These are phyloP conservation scores for Lipomyces kockii DNA, from an alignment of 805 yeast species.

Conservation along the genomic window DNA sequence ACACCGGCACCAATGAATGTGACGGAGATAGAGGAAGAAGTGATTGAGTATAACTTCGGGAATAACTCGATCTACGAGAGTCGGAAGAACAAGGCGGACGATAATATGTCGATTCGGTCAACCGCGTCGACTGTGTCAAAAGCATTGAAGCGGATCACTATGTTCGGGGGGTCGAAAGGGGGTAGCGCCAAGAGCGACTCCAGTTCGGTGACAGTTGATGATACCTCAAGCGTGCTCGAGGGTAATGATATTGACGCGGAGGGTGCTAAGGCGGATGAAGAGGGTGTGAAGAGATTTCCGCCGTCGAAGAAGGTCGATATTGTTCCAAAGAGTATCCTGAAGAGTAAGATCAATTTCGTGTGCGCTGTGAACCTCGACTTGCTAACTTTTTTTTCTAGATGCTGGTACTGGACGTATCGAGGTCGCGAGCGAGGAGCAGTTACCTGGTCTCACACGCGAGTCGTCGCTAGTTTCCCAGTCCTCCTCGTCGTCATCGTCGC, in stretches of 20 bases:
- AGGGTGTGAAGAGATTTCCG: background rate
- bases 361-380: background rate
- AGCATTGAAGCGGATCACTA: slow-evolving; percentile 20
- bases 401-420: background rate
- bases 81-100: slow-evolving; percentile 14
- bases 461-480: slow-evolving; percentile 20
- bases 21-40: slow-evolving; percentile 5
- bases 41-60: slow-evolving; percentile 21
- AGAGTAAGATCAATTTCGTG: slow-evolving; percentile 14
- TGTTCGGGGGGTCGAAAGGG: slow-evolving; percentile 7
- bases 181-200: slow-evolving; percentile 10
- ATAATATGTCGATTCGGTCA: slow-evolving; percentile 27
- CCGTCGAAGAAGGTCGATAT: slow-evolving; percentile 12
- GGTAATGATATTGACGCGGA: slow-evolving; percentile 2
- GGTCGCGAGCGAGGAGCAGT: background rate
- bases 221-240: slow-evolving; percentile 6
- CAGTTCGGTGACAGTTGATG: background rate
- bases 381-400: background rate
- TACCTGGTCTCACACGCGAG: slow-evolving; percentile 25
- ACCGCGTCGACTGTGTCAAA: slow-evolving; percentile 30
- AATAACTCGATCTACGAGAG: slow-evolving; percentile 11
- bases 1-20: slow-evolving; percentile 1
- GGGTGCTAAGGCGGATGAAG: slow-evolving; percentile 8
- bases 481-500: slow-evolving; percentile 24
- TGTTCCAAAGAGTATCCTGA: slow-evolving; percentile 25